Evolutionary conservation across 2,329 filamentous ascomycete genomes (phyloP).

Genomic region (Westerdykella sp.): DNA sequence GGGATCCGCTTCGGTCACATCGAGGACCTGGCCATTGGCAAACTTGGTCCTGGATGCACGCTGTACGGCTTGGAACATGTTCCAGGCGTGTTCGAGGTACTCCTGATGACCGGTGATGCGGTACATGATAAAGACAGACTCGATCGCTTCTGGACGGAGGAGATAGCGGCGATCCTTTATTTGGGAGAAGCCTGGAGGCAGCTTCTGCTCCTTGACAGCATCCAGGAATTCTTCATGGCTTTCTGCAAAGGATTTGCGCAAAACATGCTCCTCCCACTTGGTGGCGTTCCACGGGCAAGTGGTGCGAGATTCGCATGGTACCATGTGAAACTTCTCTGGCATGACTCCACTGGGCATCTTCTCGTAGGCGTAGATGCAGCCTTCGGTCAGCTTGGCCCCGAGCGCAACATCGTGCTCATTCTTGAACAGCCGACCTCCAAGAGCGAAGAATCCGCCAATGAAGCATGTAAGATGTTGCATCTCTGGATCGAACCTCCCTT

Average conservation of each 20-base stretch:
- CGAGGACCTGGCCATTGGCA: constrained; percentile 41
- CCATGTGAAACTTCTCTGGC: constrained; percentile 52
- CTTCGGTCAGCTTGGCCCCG: constrained; percentile 53
- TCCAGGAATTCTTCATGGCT: constrained; percentile 11
- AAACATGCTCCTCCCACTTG: constrained; percentile 41
- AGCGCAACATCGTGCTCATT: constrained; percentile 49
- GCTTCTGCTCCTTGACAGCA: constrained; percentile 13
- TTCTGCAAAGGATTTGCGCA: constrained; percentile 14
- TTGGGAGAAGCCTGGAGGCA: constrained; percentile 38
- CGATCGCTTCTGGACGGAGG: constrained; percentile 52
- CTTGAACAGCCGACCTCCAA: constrained; percentile 53
- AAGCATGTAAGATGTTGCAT: constrained; percentile 57
- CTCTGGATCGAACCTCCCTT: constrained; percentile 39
- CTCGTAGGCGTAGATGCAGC: constrained; percentile 56
- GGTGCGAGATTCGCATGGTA: constrained; percentile 40
- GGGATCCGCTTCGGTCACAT: constrained; percentile 31
- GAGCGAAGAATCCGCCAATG: constrained; percentile 55
- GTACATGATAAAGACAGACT: constrained; percentile 55
- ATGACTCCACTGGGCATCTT: constrained; percentile 53
- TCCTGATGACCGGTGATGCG: constrained; percentile 50
- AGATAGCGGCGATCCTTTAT: constrained; percentile 41
- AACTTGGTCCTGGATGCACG: constrained; percentile 35
- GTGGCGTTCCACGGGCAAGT: constrained; percentile 51
- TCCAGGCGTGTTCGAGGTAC: constrained; percentile 42
- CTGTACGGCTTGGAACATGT: constrained; percentile 43